Percentiles rank a stretch among this genome's conserved stretches.
Conservation (phyloP, 78 protist genomes). For the Mantamonas sphyraenae region DNA sequence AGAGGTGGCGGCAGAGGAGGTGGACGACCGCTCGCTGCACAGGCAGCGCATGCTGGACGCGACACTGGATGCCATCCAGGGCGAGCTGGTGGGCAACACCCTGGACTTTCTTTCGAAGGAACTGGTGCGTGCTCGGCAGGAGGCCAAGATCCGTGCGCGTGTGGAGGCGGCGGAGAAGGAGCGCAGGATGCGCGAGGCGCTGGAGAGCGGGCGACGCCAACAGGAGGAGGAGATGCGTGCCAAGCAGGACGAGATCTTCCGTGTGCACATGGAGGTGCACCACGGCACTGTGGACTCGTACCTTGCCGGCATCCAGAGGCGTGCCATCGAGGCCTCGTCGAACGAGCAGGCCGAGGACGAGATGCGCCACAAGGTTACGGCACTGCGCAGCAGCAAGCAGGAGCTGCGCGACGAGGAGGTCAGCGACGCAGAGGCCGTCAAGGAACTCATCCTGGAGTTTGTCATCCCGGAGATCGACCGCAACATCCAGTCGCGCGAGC, state of each 20-base stretch:
- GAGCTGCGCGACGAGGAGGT: background rate
- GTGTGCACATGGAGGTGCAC: conserved; percentile 5
- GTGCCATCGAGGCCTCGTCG: background rate
- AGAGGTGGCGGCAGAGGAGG: background rate
- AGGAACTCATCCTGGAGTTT: conserved; percentile 22
- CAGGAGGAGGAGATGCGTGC: conserved; percentile 29
- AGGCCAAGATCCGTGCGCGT: conserved; percentile 26
- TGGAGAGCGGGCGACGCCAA: conserved; percentile 38
- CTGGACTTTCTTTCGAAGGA: conserved; percentile 64
- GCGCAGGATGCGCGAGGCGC: conserved; percentile 49
- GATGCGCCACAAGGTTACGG: background rate
- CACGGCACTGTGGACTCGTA: background rate
- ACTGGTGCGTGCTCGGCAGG: conserved; percentile 45
- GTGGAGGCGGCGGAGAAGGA: conserved; percentile 42
- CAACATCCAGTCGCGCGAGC: too few species aligned
- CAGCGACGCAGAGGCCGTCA: background rate
- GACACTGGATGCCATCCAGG: conserved; percentile 13
- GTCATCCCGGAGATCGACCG: conserved; percentile 38
- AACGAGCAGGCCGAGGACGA: background rate
- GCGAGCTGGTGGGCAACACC: conserved; percentile 21
- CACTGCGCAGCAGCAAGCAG: background rate
- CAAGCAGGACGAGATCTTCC: conserved; percentile 11
- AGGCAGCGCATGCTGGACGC: background rate
- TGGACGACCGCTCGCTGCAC: background rate
- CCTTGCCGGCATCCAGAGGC: background rate